A percentile compares a stretch with the other conserved stretches of the same genome.
Evolutionary conservation across 805 yeast species (phyloP).

Genomic region (Hanseniaspora lachancei): DNA sequence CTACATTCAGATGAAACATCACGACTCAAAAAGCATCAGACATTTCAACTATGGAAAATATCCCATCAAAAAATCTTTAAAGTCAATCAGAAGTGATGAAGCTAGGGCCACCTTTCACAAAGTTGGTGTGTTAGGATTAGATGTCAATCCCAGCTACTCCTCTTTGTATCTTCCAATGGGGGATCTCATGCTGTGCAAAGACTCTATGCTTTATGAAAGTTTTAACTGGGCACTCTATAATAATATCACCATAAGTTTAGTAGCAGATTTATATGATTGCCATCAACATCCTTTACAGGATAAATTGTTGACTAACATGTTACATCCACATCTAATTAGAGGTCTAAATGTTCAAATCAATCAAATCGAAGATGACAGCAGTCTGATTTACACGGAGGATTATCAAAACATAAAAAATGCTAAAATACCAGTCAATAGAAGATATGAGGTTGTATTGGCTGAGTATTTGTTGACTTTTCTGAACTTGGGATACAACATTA

Average conservation of each 20-base stretch:
- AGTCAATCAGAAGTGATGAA: neutral
- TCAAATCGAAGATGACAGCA: constrained; percentile 20
- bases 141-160: constrained; percentile 19
- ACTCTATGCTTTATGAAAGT: constrained; percentile 26
- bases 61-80: neutral
- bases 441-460: constrained; percentile 33
- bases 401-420: constrained; percentile 17
- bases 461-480: constrained; percentile 36
- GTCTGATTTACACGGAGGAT: constrained; percentile 16
- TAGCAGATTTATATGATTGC: constrained; percentile 35
- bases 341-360: constrained; percentile 39
- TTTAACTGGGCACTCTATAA: constrained; percentile 32
- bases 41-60: neutral
- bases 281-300: constrained; percentile 42
- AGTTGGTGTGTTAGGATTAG: constrained; percentile 1
- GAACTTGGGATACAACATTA: constrained; percentile 37
- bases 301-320: constrained; percentile 40
- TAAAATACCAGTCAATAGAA: constrained; percentile 28
- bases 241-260: constrained; percentile 36
- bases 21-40: neutral
- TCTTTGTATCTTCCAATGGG: constrained; percentile 30
- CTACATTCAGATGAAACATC: neutral
- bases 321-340: constrained; percentile 45
- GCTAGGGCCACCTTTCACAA: neutral
- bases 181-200: constrained; percentile 15